phyloP scores from a whole-genome alignment of 2,329 filamentous ascomycete species.

The Nemania sp. region DNA sequence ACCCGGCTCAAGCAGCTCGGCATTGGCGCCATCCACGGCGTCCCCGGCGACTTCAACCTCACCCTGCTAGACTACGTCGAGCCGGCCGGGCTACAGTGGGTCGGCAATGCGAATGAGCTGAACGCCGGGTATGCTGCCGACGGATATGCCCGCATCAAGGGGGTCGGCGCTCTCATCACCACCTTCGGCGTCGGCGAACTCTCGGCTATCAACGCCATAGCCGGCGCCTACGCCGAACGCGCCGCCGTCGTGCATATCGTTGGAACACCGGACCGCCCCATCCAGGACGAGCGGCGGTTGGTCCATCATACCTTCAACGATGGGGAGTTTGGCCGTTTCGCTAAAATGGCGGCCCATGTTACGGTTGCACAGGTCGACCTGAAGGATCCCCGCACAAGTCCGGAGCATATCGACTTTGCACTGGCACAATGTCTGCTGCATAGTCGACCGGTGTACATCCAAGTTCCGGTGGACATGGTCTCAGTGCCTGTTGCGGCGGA shows the following conservation, averaged over 20 bases:
- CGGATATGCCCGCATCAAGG: conserved; percentile 67
- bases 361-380: conserved; percentile 63
- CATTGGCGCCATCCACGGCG: conserved; percentile 59
- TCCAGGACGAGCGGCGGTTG: conserved; percentile 57
- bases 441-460: conserved; percentile 67
- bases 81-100: conserved; percentile 55
- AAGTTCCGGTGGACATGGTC: conserved; percentile 67
- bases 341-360: conserved; percentile 61
- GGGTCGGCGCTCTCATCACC: conserved; percentile 63
- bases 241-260: conserved; percentile 69
- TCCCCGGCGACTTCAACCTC: conserved; percentile 59
- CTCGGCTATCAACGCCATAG: conserved; percentile 69
- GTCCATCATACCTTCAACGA: conserved; percentile 69
- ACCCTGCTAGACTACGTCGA: conserved; percentile 54
- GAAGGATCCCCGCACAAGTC: conserved; percentile 57
- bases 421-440: conserved; percentile 63
- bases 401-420: conserved; percentile 63
- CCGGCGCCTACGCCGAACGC: conserved; percentile 68
- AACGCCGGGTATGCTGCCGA: conserved; percentile 69
- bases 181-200: conserved; percentile 71
- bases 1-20: conserved; percentile 57
- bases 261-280: conserved; percentile 60
- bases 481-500: conserved; percentile 50
- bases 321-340: conserved; percentile 64
- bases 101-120: conserved; percentile 69